Evolutionary conservation across 108 stramenopile species (phyloP).

Genomic region (Cyclotella sp.): DNA sequence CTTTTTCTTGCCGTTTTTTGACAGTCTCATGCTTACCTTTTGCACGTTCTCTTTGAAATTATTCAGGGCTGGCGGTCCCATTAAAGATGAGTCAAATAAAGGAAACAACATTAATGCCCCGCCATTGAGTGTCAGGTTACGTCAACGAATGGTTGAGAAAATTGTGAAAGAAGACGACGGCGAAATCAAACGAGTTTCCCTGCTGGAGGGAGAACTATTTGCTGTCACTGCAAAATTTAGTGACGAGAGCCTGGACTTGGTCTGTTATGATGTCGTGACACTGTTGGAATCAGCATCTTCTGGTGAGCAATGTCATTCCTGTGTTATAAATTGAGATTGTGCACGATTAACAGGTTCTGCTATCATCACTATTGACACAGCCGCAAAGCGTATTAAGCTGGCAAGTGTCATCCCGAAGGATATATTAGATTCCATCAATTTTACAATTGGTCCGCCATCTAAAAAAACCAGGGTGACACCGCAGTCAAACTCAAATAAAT

Average conservation of each 20-base stretch:
- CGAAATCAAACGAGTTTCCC: conserved; percentile 53
- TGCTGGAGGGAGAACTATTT: conserved; percentile 71
- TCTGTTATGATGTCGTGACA: conserved; percentile 60
- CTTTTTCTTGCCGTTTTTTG: neutral
- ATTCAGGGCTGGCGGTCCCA: conserved; percentile 65
- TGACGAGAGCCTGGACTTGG: conserved; percentile 56
- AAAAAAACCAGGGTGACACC: conserved; percentile 18
- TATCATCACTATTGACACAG: neutral
- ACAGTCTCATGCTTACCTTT: neutral
- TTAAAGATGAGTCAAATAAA: conserved; percentile 44
- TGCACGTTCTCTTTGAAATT: neutral
- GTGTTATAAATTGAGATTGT: neutral
- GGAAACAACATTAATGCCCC: conserved; percentile 66
- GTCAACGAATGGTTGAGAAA: conserved; percentile 73
- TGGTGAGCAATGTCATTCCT: conserved; percentile 34
- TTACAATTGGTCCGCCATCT: conserved; percentile 13
- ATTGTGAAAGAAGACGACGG: conserved; percentile 60
- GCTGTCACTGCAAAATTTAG: conserved; percentile 60
- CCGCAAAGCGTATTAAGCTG: conserved; percentile 34
- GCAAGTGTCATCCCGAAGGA: conserved; percentile 19
- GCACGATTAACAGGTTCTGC: neutral
- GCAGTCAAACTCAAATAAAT: conserved; percentile 4
- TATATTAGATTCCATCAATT: neutral
- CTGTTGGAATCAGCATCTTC: conserved; percentile 63
- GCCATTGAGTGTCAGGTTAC: conserved; percentile 66